These are phyloP conservation scores for Hymenoscyphus scutula DNA, from an alignment of 2,329 filamentous ascomycete species.

Conservation along the genomic window DNA sequence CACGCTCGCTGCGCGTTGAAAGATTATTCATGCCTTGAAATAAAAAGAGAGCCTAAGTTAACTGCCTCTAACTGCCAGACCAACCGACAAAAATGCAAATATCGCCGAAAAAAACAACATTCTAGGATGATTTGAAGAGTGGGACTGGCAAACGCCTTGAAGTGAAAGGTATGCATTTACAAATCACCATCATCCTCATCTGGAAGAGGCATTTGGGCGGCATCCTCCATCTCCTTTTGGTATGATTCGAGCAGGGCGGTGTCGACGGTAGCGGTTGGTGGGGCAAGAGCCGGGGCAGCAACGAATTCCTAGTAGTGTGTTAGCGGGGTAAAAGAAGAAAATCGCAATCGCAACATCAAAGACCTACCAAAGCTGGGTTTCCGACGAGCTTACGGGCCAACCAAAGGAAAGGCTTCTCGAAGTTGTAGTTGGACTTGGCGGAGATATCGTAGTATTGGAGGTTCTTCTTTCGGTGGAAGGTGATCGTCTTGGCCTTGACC, in stretches of 20 bases:
- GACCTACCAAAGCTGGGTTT: conserved; percentile 77
- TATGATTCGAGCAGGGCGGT: conserved; percentile 77
- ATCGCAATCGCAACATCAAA: conserved; percentile 24
- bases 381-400: conserved; percentile 97
- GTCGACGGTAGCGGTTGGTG: conserved; percentile 89
- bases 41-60: conserved; percentile 27
- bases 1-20: conserved; percentile 27
- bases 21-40: conserved; percentile 30
- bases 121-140: conserved; percentile 37
- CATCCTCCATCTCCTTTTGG: conserved; percentile 82
- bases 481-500: conserved; percentile 99
- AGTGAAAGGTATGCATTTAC: conserved; percentile 29
- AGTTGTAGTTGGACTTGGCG: conserved; percentile 99
- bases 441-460: conserved; percentile 99
- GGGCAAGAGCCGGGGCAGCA: conserved; percentile 89
- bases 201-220: conserved; percentile 80
- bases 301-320: conserved; percentile 75
- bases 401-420: conserved; percentile 99
- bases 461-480: conserved; percentile 99
- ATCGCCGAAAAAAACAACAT: conserved; percentile 34
- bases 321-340: conserved; percentile 19
- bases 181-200: conserved; percentile 82
- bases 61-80: conserved; percentile 34
- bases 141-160: conserved; percentile 22
- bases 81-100: conserved; percentile 33